Conservation (phyloP, 192 early-diverging fungal species). For the Martensiomyces pterosporus region DNA sequence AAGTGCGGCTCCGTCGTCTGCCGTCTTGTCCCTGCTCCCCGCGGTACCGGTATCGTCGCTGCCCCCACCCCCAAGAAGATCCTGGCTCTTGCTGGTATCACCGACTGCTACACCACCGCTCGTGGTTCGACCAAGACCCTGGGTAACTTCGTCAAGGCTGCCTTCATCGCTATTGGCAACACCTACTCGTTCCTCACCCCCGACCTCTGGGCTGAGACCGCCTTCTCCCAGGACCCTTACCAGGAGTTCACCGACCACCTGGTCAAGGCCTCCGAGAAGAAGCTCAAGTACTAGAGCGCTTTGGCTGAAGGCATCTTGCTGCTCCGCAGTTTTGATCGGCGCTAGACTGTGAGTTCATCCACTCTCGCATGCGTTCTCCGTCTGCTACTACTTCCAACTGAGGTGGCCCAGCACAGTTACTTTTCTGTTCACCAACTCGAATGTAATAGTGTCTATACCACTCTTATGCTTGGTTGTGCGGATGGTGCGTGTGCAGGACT, state of each 20-base stretch:
- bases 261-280: constrained; percentile 54
- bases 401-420: too few relatives aligned
- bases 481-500: too few relatives aligned
- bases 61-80: constrained; percentile 98
- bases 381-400: too few relatives aligned
- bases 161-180: constrained; percentile 93
- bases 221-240: constrained; percentile 84
- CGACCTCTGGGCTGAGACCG: constrained; percentile 91
- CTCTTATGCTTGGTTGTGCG: too few relatives aligned
- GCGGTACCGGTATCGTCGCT: constrained; percentile 98
- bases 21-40: constrained; percentile 96
- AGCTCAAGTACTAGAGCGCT: constrained; percentile 36
- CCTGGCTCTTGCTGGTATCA: constrained; percentile 93
- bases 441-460: too few relatives aligned
- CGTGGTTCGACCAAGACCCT: constrained; percentile 96
- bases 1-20: constrained; percentile 91
- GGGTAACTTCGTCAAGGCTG: constrained; percentile 99
- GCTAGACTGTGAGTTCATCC: too few relatives aligned
- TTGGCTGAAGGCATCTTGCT: too few relatives aligned
- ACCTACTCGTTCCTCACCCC: constrained; percentile 98
- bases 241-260: constrained; percentile 86
- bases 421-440: too few relatives aligned
- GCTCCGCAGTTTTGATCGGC: too few relatives aligned
- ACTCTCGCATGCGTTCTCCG: too few relatives aligned
- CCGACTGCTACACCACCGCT: constrained; percentile 96